Evolutionary conservation across 108 stramenopile species (phyloP).

Genomic region (Aurantiochytrium sp.): DNA sequence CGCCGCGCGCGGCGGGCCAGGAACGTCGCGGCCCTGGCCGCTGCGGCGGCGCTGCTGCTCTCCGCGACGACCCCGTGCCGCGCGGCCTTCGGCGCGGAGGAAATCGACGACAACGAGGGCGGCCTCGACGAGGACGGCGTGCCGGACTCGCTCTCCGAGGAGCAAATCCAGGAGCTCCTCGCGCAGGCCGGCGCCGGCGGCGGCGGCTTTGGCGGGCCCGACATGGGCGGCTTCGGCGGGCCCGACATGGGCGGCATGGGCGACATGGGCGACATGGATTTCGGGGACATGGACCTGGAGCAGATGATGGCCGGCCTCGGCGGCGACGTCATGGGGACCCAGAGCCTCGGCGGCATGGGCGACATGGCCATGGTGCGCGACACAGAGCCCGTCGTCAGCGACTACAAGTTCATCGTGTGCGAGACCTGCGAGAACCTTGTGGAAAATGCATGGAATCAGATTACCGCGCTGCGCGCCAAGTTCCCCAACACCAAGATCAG

Average conservation of each 20-base stretch:
- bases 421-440: slow-evolving; percentile 19
- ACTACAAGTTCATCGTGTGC: neutral
- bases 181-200: neutral
- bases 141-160: neutral
- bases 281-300: neutral
- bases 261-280: neutral
- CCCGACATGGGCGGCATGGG: no score
- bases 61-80: no score
- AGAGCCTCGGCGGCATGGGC: slow-evolving; percentile 11
- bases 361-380: neutral
- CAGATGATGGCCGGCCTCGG: neutral
- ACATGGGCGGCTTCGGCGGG: neutral
- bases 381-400: neutral
- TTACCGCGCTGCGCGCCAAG: neutral
- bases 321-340: neutral
- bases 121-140: neutral
- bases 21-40: no score
- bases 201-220: neutral
- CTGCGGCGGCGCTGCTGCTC: no score
- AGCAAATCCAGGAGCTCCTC: neutral
- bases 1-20: no score
- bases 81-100: no score
- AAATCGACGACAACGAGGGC: neutral
- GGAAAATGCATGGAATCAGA: neutral
- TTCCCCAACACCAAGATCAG: slow-evolving; percentile 29